These are phyloP conservation scores for Trichoderma citrinoviride DNA, from an alignment of 2,329 filamentous ascomycete species.

Conservation along the genomic window DNA sequence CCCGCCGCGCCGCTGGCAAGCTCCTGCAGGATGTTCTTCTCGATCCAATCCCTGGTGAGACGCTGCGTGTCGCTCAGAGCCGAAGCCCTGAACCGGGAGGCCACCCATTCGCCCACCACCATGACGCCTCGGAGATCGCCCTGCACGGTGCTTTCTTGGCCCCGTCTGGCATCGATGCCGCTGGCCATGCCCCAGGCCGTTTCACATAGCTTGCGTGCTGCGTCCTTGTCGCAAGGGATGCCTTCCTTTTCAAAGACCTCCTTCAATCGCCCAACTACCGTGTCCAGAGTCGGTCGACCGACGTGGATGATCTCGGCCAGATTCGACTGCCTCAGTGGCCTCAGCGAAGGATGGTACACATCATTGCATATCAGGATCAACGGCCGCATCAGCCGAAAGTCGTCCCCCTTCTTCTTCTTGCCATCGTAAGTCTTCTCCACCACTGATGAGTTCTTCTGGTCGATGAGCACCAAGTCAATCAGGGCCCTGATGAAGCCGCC, in stretches of 20 bases:
- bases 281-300: constrained; percentile 81
- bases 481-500: constrained; percentile 94
- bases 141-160: constrained; percentile 65
- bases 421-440: constrained; percentile 28
- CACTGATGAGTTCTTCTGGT: constrained; percentile 68
- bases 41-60: constrained; percentile 74
- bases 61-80: constrained; percentile 41
- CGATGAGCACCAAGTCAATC: constrained; percentile 81
- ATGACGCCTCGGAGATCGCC: constrained; percentile 78
- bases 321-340: constrained; percentile 78
- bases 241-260: constrained; percentile 84
- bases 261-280: constrained; percentile 78
- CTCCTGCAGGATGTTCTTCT: constrained; percentile 66
- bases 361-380: constrained; percentile 97
- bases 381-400: constrained; percentile 81
- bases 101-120: constrained; percentile 86
- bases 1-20: constrained; percentile 69
- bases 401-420: constrained; percentile 69
- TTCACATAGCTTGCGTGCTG: constrained; percentile 79
- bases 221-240: constrained; percentile 84
- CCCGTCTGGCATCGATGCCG: constrained; percentile 66
- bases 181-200: constrained; percentile 76
- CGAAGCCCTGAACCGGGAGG: constrained; percentile 61
- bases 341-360: constrained; percentile 85
- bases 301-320: constrained; percentile 90